phyloP scores from a whole-genome alignment of 345 rosid species.

The Syzygium grande region DNA sequence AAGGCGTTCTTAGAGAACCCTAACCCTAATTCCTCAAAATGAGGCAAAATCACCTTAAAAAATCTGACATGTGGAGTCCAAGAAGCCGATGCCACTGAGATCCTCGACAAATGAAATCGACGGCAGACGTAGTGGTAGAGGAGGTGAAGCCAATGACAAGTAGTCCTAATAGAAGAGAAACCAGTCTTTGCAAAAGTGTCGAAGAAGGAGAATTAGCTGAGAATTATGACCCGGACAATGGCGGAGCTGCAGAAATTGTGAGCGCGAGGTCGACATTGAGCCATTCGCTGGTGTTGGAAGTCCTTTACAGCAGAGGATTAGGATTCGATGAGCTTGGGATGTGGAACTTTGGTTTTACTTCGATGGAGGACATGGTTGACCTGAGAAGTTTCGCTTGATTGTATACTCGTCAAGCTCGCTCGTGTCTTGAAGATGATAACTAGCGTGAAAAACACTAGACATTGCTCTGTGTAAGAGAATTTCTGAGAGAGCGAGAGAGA shows the following conservation, averaged over 20 bases:
- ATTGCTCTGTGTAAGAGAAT: neutral
- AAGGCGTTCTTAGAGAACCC: too few relatives aligned
- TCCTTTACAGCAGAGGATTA: slow-evolving; percentile 41
- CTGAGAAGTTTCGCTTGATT: neutral
- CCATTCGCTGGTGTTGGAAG: slow-evolving; percentile 33
- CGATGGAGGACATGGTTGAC: neutral
- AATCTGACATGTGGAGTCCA: slow-evolving; percentile 76
- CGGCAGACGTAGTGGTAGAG: slow-evolving; percentile 85
- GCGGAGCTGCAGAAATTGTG: neutral
- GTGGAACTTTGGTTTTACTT: neutral
- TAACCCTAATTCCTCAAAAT: too few relatives aligned
- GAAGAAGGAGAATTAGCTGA: slow-evolving; percentile 3
- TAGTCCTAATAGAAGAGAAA: slow-evolving; percentile 67
- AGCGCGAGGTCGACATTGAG: slow-evolving; percentile 29
- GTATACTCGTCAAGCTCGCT: too few relatives aligned
- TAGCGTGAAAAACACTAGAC: slow-evolving; percentile 28
- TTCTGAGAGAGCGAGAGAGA: neutral
- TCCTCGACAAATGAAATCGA: slow-evolving; percentile 76
- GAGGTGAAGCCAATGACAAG: slow-evolving; percentile 80
- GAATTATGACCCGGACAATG: slow-evolving; percentile 1
- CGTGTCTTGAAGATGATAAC: neutral
- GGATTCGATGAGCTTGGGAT: slow-evolving; percentile 19
- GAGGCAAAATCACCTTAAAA: too few relatives aligned
- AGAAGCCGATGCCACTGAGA: slow-evolving; percentile 74
- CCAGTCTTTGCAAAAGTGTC: slow-evolving; percentile 10